Evolutionary conservation across 352 stramenopile species (phyloP).

Genomic region (Aphanomyces astaci): DNA sequence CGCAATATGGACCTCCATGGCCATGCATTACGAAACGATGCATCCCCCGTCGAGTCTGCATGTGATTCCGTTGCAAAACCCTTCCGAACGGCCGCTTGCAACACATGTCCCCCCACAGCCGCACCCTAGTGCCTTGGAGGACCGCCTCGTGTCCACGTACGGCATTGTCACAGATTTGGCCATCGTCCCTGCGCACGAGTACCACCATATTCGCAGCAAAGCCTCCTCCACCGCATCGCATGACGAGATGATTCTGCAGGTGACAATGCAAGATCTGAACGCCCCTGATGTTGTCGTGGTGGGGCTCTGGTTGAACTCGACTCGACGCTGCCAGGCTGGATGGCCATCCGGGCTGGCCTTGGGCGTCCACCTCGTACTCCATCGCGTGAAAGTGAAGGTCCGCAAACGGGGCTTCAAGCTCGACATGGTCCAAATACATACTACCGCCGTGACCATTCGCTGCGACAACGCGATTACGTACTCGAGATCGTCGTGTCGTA

Average conservation of each 20-base stretch:
- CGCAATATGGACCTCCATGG: background rate
- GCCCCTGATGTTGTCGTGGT: background rate
- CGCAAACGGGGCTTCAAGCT: slow-evolving; percentile 5
- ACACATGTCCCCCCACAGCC: no score
- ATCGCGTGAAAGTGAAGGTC: slow-evolving; percentile 10
- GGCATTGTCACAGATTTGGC: background rate
- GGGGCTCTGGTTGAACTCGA: background rate
- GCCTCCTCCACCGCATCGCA: background rate
- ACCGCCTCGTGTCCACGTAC: background rate
- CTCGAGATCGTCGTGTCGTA: no score
- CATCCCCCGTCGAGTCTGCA: background rate
- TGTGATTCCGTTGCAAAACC: background rate
- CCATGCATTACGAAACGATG: background rate
- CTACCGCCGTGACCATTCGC: background rate
- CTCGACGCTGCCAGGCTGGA: background rate
- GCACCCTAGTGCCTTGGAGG: background rate
- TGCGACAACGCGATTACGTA: background rate
- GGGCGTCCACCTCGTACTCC: background rate
- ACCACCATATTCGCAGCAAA: background rate
- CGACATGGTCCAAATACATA: slow-evolving; percentile 35
- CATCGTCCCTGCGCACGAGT: background rate
- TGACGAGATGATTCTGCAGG: background rate
- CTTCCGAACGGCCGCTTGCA: no score
- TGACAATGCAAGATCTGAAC: background rate
- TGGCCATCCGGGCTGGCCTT: background rate